phyloP scores from a whole-genome alignment of 1,139 yeast species.

The Candida sp. region DNA sequence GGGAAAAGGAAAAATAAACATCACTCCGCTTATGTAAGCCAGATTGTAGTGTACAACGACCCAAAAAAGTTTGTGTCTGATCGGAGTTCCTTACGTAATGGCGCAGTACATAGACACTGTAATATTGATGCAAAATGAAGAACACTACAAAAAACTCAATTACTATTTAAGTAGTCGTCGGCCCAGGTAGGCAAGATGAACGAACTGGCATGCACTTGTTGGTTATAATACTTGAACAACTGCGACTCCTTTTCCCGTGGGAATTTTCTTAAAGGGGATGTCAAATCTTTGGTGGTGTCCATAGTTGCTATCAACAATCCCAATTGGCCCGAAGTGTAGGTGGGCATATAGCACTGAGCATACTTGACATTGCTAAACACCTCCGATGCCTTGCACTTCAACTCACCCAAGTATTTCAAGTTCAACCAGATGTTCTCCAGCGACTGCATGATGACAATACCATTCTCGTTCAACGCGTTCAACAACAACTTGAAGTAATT shows the following conservation, averaged over 20 bases:
- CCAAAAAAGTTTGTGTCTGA: background rate
- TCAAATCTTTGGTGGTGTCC: conserved; percentile 53
- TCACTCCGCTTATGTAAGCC: background rate
- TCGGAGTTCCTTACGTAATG: background rate
- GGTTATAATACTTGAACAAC: conserved; percentile 74
- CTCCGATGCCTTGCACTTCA: conserved; percentile 60
- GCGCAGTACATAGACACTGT: background rate
- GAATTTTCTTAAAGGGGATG: conserved; percentile 54
- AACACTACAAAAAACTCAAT: background rate
- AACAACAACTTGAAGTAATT: conserved; percentile 76
- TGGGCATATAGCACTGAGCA: conserved; percentile 90
- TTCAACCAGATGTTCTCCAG: conserved; percentile 95
- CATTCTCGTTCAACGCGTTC: conserved; percentile 70
- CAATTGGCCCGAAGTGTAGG: conserved; percentile 96
- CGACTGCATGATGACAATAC: conserved; percentile 91
- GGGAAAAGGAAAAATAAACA: background rate
- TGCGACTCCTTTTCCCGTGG: conserved; percentile 50
- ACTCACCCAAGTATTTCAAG: conserved; percentile 62
- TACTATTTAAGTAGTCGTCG: conserved; percentile 25
- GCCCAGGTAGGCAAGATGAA: conserved; percentile 94
- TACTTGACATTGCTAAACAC: conserved; percentile 86
- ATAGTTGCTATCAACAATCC: conserved; percentile 87
- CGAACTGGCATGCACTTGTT: conserved; percentile 73
- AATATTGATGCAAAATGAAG: background rate
- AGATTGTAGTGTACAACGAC: too few species aligned